Conservation (phyloP, 1,284 basidiomycete genomes). For the Rhodotorula sp. region DNA sequence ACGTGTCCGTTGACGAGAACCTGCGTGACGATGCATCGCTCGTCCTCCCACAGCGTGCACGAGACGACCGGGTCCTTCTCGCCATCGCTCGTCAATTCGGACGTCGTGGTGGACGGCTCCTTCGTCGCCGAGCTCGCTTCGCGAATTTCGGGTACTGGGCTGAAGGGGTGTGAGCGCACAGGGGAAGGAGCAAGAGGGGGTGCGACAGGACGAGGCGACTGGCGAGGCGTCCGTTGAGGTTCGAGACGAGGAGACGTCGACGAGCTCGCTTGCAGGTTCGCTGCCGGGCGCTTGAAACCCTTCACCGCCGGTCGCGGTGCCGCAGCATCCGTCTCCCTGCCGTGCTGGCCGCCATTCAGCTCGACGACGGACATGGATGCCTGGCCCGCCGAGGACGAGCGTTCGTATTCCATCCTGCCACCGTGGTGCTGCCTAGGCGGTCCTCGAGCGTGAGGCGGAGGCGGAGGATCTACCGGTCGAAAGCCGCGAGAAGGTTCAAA, state of each 20-base stretch:
- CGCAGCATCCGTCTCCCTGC: too few relatives aligned
- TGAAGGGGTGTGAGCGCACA: too few relatives aligned
- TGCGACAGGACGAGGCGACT: background rate
- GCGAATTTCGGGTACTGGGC: too few relatives aligned
- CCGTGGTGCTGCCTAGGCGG: too few relatives aligned
- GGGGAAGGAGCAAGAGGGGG: background rate
- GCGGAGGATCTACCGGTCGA: background rate
- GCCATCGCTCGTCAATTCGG: too few relatives aligned
- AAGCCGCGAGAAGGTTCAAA: too few relatives aligned
- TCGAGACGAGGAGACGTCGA: background rate
- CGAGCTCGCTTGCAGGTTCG: background rate
- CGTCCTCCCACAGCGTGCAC: slow-evolving; percentile 32
- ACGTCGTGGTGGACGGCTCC: background rate
- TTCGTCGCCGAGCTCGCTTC: background rate
- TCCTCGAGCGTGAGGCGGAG: background rate
- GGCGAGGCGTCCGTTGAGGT: too few relatives aligned
- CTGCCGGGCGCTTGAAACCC: background rate
- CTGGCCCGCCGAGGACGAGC: background rate
- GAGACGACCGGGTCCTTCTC: background rate
- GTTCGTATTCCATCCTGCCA: background rate
- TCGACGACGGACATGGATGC: background rate
- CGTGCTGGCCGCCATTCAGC: background rate
- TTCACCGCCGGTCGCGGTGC: too few relatives aligned
- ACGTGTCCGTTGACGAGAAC: slow-evolving; percentile 19
- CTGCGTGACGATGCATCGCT: slow-evolving; percentile 22